Percentiles rank a stretch among this genome's conserved stretches.
phyloP scores from a whole-genome alignment of 2,329 filamentous ascomycete species.

The Phialocephala sp. region DNA sequence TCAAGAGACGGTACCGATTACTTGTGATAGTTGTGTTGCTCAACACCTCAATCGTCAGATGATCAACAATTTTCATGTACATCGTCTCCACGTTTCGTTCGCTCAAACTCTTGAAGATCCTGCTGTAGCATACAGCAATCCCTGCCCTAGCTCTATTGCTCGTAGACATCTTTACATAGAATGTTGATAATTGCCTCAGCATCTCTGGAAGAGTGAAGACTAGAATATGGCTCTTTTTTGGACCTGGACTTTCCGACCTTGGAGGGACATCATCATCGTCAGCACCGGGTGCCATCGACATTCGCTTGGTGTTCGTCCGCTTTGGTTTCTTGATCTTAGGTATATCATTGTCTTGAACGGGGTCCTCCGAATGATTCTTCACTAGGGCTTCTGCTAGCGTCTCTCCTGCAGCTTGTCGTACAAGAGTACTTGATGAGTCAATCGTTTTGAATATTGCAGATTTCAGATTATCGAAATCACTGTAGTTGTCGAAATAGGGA shows the following conservation, averaged over 20 bases:
- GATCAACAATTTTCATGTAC: constrained; percentile 81
- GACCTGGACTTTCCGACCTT: constrained; percentile 75
- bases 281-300: constrained; percentile 63
- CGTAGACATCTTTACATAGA: constrained; percentile 80
- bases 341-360: constrained; percentile 54
- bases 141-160: constrained; percentile 82
- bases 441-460: constrained; percentile 83
- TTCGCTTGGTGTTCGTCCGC: constrained; percentile 62
- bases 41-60: constrained; percentile 80
- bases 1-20: constrained; percentile 86
- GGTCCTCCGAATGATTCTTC: constrained; percentile 74
- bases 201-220: constrained; percentile 79
- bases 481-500: constrained; percentile 82
- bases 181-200: constrained; percentile 76
- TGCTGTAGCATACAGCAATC: constrained; percentile 85
- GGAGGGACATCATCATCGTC: constrained; percentile 75
- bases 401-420: constrained; percentile 85
- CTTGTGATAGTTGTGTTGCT: constrained; percentile 76
- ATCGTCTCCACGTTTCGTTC: constrained; percentile 83
- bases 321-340: constrained; percentile 73
- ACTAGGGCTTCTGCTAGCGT: constrained; percentile 84
- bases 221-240: constrained; percentile 75
- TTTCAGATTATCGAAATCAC: constrained; percentile 90
- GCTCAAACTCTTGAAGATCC: constrained; percentile 77
- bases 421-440: constrained; percentile 75